Evolutionary conservation across 2,329 filamentous ascomycete species (phyloP).

Genomic region (Phyllosticta capitalensis): DNA sequence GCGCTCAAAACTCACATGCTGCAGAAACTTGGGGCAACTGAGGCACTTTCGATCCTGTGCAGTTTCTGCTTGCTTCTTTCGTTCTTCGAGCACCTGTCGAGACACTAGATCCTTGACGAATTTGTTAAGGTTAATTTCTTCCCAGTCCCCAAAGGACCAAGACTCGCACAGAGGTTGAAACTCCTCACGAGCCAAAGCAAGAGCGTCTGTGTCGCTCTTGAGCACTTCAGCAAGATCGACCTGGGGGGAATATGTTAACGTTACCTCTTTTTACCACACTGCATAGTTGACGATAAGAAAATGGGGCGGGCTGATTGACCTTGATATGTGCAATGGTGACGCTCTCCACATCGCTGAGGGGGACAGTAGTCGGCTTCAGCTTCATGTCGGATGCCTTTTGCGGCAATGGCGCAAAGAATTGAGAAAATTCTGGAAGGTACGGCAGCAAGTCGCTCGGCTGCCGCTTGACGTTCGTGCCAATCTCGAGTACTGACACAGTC

Average conservation of each 20-base stretch:
- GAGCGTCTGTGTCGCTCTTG: slow-evolving; percentile 36
- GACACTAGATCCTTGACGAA: slow-evolving; percentile 69
- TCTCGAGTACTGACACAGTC: slow-evolving; percentile 67
- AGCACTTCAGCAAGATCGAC: slow-evolving; percentile 31
- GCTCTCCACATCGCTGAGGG: slow-evolving; percentile 71
- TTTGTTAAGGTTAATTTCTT: slow-evolving; percentile 72
- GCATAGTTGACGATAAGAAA: slow-evolving; percentile 14
- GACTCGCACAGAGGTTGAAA: slow-evolving; percentile 59
- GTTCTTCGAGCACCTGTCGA: slow-evolving; percentile 67
- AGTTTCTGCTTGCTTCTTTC: slow-evolving; percentile 52
- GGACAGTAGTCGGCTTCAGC: slow-evolving; percentile 59
- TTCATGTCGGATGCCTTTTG: slow-evolving; percentile 57
- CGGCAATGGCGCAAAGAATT: slow-evolving; percentile 58
- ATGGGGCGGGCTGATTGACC: slow-evolving; percentile 38
- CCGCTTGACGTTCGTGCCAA: slow-evolving; percentile 59
- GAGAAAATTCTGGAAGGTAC: slow-evolving; percentile 63
- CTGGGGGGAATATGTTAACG: slow-evolving; percentile 17
- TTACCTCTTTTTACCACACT: slow-evolving; percentile 43
- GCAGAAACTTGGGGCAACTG: slow-evolving; percentile 68
- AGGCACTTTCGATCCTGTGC: slow-evolving; percentile 58
- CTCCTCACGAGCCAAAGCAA: slow-evolving; percentile 55
- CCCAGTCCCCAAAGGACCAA: slow-evolving; percentile 68
- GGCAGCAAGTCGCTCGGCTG: slow-evolving; percentile 80
- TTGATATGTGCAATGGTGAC: slow-evolving; percentile 61
- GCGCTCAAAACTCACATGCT: slow-evolving; percentile 59